Base-by-base conservation (phyloP, 1,284 basidiomycete species). In the Bjerkandera adusta region DNA sequence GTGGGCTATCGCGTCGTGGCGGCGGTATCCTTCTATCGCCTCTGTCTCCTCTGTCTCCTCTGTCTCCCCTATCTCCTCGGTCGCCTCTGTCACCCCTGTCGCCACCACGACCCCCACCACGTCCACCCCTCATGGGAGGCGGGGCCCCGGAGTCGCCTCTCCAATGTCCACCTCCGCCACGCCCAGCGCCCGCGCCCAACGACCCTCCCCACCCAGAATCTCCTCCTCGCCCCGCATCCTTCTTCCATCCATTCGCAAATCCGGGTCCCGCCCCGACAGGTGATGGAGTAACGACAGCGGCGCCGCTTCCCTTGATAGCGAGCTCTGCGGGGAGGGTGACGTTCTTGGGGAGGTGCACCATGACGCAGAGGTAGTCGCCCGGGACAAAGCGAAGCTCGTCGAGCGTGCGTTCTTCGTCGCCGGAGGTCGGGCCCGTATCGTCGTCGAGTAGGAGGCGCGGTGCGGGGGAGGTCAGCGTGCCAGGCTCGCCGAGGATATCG, bases 401-500 rank as follows among this genome's bases (percentile, higher is more conserved):
- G 21, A 90, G 72, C 7, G 84, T 85, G 34, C 83, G 70, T 56
- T 85, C 81, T 50, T 80, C 68, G 43, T 74, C 71, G 2, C 64
- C 68, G 2, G 57, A 45, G 16, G 43, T 48, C 29, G 55, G 45
- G 39, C 54, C 56, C 1, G 67, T 62, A 18, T 81, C 79, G 0
- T 56, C 53, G 55, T 83, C 82, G 42, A 78, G 73, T 18, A 79
- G 64, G 5, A 89, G 68, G 4, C 83, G 73, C 1, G 82, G 71
- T 1, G 83, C 82, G 3, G 79, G 68, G 10, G 63, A 61, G 40
- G 70, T 69, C 25, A 85, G 62, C 1, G 79, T 65, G 29, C 85
- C 86, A 5, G 85, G 83, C 60, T 86, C 83, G 43, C 88, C 85
- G 3, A 89, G 76, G 53, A 89, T 83, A 65, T 90, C 88, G 52